Percentiles rank a stretch among this genome's conserved stretches.
phyloP scores from a whole-genome alignment of 148 eudicot genomes.

The Silene latifolia region DNA sequence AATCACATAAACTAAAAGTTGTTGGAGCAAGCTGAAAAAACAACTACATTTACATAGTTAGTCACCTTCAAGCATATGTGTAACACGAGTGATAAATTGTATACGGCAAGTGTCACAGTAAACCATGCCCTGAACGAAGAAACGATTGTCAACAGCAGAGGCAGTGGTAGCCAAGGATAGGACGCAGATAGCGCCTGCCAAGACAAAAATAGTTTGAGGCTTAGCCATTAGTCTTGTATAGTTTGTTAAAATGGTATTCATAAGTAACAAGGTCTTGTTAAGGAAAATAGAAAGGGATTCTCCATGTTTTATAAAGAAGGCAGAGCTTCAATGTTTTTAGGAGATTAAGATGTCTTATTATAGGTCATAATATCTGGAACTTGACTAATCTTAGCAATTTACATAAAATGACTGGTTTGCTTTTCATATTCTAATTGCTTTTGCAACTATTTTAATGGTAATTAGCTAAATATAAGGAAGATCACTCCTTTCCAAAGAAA shows the following conservation, averaged over 20 bases:
- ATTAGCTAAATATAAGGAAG: neutral
- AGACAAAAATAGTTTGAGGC: slow-evolving; percentile 5
- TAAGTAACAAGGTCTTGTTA: neutral
- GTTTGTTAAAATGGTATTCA: neutral
- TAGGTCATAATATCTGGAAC: slow-evolving; percentile 1
- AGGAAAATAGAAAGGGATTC: neutral
- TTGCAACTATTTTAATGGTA: neutral
- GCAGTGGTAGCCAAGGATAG: slow-evolving; percentile 22
- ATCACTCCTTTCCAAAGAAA: neutral
- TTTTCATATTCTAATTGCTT: neutral
- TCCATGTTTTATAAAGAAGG: slow-evolving; percentile 12
- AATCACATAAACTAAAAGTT: no score
- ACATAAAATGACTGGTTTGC: no score
- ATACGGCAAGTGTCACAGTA: slow-evolving; percentile 38
- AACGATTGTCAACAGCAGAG: slow-evolving; percentile 6
- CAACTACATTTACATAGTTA: no score
- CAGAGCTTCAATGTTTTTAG: no score
- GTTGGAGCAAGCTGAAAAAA: no score
- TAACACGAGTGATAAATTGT: slow-evolving; percentile 26
- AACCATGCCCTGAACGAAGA: slow-evolving; percentile 29
- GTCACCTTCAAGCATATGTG: slow-evolving; percentile 26
- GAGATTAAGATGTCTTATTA: slow-evolving; percentile 1
- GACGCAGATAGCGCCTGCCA: slow-evolving; percentile 18
- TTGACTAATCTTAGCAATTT: slow-evolving; percentile 16
- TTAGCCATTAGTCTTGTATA: slow-evolving; percentile 12